phyloP scores from a whole-genome alignment of 345 rosid genomes.

The Eucalyptus erythrocorys region DNA sequence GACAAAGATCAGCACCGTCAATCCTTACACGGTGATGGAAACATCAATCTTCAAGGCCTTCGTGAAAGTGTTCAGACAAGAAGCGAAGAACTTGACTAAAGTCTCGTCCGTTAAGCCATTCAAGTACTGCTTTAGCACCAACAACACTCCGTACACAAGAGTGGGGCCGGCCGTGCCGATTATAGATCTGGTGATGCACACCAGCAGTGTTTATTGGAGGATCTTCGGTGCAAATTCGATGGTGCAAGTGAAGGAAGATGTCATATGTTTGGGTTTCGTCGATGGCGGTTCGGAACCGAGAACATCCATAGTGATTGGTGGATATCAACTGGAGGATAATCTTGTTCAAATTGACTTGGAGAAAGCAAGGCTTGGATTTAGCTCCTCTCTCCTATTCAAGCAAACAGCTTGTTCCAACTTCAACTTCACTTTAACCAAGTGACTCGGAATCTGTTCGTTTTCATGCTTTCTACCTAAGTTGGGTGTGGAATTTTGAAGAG shows the following conservation, averaged over 20 bases:
- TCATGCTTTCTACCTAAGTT: neutral
- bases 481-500: neutral
- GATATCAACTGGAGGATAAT: slow-evolving; percentile 22
- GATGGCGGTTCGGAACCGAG: slow-evolving; percentile 12
- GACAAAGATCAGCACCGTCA: slow-evolving; percentile 58
- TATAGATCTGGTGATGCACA: slow-evolving; percentile 26
- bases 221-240: slow-evolving; percentile 23
- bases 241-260: slow-evolving; percentile 13
- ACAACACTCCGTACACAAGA: slow-evolving; percentile 22
- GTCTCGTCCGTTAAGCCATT: slow-evolving; percentile 36
- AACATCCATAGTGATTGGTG: slow-evolving; percentile 23
- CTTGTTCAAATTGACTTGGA: slow-evolving; percentile 22
- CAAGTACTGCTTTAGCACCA: slow-evolving; percentile 35
- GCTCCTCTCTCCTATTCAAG: slow-evolving; percentile 6
- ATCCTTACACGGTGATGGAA: slow-evolving; percentile 53
- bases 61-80: slow-evolving; percentile 17
- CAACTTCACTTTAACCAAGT: slow-evolving; percentile 39
- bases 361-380: slow-evolving; percentile 17
- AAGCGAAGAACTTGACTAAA: slow-evolving; percentile 23
- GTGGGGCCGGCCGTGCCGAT: slow-evolving; percentile 20
- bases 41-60: slow-evolving; percentile 39
- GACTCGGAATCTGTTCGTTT: neutral
- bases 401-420: slow-evolving; percentile 48
- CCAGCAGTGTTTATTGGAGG: slow-evolving; percentile 15
- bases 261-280: slow-evolving; percentile 21